Evolutionary conservation across 331 rosid species (phyloP), one percentile per base, ranked within the genome.

Genomic region (Rhamnella rubrinervis): DNA sequence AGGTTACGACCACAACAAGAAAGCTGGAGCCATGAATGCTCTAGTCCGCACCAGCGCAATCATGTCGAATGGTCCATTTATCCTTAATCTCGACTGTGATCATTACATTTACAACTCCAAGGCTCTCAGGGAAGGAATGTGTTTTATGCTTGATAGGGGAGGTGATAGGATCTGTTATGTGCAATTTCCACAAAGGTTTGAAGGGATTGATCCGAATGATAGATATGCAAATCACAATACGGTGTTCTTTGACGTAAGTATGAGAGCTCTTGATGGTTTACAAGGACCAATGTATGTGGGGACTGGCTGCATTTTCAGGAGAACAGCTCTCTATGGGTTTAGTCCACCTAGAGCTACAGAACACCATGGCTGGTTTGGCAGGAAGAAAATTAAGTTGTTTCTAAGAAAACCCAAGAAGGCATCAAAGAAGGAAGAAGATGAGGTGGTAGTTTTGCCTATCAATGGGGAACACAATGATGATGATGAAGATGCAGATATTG

Each of bases 201-300:
- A 91, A 70, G 97, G 97, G 15, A 86, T 91, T 46, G 96, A 91
- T 75, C 96, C 96, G 0, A 86, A 80, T 19, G 97, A 91, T 26
- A 77, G 93, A 19, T 91, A 91, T 53, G 97, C 97, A 17, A 91
- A 91, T 52, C 97, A 91, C 81, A 91, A 91, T 63, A 91, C 93
- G 0, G 96, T 91, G 72, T 91, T 91, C 86, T 91, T 91, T 64
- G 96, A 91, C 78, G 97, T 91, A 41, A 74, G 89, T 65, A 91
- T 91, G 96, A 81, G 96, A 67, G 96, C 97, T 66, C 91, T 88
- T 62, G 97, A 91, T 73, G 97, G 96, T 41, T 75, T 91, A 65
- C 97, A 91, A 72, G 97, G 97, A 14, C 97, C 97, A 35, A 84
- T 88, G 87, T 91, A 91, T 62, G 97, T 91, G 39, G 97, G 97